Conservation (phyloP, 306 rosid genomes). For the Purshia tridentata region DNA sequence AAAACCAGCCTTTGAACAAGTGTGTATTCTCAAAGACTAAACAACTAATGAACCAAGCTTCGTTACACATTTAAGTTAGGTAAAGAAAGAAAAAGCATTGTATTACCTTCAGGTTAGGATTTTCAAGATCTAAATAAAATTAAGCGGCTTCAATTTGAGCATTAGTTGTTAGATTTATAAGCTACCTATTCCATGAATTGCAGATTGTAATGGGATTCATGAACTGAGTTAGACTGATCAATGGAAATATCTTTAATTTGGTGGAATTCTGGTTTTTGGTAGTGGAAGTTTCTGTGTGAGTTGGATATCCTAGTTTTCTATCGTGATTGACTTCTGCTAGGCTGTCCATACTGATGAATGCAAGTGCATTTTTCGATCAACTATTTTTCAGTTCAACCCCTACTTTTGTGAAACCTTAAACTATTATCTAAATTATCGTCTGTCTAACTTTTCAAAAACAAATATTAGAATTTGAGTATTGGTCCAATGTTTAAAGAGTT, state of each 20-base stretch:
- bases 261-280: not conserved
- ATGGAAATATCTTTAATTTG: not conserved
- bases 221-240: conserved; percentile 3
- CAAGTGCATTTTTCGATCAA: not conserved
- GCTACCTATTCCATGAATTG: not conserved
- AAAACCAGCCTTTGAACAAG: too few species aligned
- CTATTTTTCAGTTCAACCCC: too few species aligned
- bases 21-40: too few species aligned
- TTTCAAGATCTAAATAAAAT: not conserved
- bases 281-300: not conserved
- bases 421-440: not conserved
- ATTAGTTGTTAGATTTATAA: not conserved
- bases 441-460: not conserved
- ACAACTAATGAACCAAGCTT: not conserved
- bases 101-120: not conserved
- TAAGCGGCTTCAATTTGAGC: not conserved
- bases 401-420: not conserved
- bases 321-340: not conserved
- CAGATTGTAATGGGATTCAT: not conserved
- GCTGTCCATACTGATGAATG: not conserved
- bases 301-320: not conserved
- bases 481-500: conserved; percentile 11
- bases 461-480: not conserved
- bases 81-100: not conserved
- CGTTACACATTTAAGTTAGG: not conserved